A percentile compares a stretch with the other conserved stretches of the same genome.
Conservation (phyloP, 202 grass and related monocot genomes). For the Brachypodium distachyon region DNA sequence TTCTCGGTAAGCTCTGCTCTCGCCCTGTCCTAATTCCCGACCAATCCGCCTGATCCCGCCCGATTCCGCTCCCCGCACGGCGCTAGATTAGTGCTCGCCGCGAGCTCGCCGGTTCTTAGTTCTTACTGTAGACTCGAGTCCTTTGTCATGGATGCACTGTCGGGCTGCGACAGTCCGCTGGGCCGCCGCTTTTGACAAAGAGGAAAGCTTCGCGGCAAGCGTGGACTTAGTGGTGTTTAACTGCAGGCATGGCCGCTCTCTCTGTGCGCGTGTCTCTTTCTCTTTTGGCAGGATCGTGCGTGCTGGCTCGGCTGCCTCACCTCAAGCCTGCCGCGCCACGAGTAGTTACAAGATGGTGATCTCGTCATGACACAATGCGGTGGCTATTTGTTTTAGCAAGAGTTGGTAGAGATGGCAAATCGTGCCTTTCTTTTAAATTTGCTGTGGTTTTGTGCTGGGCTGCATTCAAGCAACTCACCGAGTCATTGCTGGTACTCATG, state of each 20-base stretch:
- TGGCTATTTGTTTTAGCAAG: neutral
- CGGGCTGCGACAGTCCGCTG: neutral
- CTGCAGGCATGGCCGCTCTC: neutral
- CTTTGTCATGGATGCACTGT: neutral
- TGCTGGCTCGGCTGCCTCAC: neutral
- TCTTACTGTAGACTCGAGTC: neutral
- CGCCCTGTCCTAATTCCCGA: neutral
- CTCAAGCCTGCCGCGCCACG: neutral
- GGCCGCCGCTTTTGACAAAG: neutral
- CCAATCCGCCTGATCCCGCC: conserved; percentile 14
- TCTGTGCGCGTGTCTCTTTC: neutral
- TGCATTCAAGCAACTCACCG: neutral
- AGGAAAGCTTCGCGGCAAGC: neutral
- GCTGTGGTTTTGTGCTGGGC: neutral
- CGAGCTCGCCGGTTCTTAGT: neutral
- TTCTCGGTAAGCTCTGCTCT: conserved; percentile 20
- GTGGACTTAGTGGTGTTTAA: neutral
- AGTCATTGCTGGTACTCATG: neutral
- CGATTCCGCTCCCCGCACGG: conserved; percentile 3
- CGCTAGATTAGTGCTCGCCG: neutral
- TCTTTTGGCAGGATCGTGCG: conserved; percentile 19
- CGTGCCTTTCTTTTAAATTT: neutral
- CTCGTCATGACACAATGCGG: conserved; percentile 3
- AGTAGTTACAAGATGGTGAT: conserved; percentile 11
- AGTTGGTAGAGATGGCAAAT: neutral